A percentile compares a stretch with the other conserved stretches of the same genome.
Evolutionary conservation across 768 basidiomycete species (phyloP).

Genomic region (Hygrophoropsis aurantiaca): DNA sequence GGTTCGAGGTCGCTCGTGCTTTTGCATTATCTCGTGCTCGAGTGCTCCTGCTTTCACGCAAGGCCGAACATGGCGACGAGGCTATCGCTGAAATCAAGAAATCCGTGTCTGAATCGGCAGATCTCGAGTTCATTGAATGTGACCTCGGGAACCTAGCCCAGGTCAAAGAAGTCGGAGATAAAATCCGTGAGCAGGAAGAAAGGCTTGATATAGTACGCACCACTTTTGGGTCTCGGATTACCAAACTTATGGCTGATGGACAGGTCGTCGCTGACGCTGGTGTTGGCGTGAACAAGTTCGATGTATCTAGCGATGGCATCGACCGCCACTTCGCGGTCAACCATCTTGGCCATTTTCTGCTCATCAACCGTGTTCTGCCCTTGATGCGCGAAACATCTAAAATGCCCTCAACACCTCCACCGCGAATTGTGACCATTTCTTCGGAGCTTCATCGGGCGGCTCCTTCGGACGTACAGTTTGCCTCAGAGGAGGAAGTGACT

Average conservation of each 20-base stretch:
- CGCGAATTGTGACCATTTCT: slow-evolving; percentile 40
- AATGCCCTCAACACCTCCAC: slow-evolving; percentile 23
- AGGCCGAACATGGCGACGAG: slow-evolving; percentile 20
- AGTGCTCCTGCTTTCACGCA: slow-evolving; percentile 23
- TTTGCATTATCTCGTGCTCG: slow-evolving; percentile 27
- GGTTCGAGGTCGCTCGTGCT: slow-evolving; percentile 28
- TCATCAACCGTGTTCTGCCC: slow-evolving; percentile 42
- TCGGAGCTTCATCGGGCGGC: slow-evolving; percentile 39
- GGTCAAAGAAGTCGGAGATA: slow-evolving; percentile 27
- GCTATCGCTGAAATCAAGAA: slow-evolving; percentile 22
- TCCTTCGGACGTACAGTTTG: slow-evolving; percentile 31
- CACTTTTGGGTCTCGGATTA: background rate
- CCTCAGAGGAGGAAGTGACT: slow-evolving; percentile 37
- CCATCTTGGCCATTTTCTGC: slow-evolving; percentile 40
- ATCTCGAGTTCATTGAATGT: slow-evolving; percentile 24
- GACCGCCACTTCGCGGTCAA: slow-evolving; percentile 33
- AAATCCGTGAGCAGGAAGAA: slow-evolving; percentile 12
- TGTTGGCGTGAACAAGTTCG: slow-evolving; percentile 23
- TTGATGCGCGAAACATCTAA: slow-evolving; percentile 34
- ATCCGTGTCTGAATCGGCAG: slow-evolving; percentile 6
- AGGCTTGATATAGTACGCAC: slow-evolving; percentile 16
- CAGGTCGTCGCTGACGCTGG: slow-evolving; percentile 30
- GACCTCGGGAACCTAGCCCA: slow-evolving; percentile 24
- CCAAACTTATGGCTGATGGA: background rate
- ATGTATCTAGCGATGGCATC: slow-evolving; percentile 19